Evolutionary conservation across 345 rosid genomes (phyloP), one percentile per base, ranked within the genome.

Genomic region (Citrus sp.): DNA sequence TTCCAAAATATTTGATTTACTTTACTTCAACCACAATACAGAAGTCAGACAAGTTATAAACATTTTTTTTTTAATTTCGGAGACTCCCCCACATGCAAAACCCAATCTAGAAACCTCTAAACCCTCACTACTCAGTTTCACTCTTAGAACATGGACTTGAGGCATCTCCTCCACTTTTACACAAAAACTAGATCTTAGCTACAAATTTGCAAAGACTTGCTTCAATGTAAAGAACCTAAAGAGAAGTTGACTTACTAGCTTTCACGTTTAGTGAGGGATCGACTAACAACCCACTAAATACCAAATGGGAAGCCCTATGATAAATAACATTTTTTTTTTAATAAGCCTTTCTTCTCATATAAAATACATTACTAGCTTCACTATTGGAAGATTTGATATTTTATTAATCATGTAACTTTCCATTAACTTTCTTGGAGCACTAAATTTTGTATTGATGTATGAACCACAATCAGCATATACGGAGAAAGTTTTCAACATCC

Each of bases 31-130:
- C 51, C 16, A 1, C 16, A 46, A 46, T 13, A 13, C 51, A 46
- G 18, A 46, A 12, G 51, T 46, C 0, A 46, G 0, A 12, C 4
- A 46, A 46, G 18, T 46, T 46, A 46, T 46, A 46, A 0, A 12
- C 16, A 2, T 42, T 46, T 12, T 13, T 46, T 46, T 10, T 42
- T 10, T 0, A 32, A 42, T 5, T 8, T 85, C 84, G 9, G 86
- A 84, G 63, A 88, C 87, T 13, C 91, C 86, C 87, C 7, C 87
- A 19, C 91, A 88, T 73, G 86, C 89, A 65, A 86, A 82, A 22
- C 90, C 90, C 79, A 85, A 71, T 77, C 77, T 77, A 0, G 84
- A 86, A 37, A 88, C 84, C 90, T 88, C 84, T 71, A 87, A 46
- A 13, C 86, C 89, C n/a, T 85, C 82, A 72, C 68, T 79, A 0